Base-by-base conservation (phyloP, 129 eudicot genomes). In the Chrysanthemum makinoi region DNA sequence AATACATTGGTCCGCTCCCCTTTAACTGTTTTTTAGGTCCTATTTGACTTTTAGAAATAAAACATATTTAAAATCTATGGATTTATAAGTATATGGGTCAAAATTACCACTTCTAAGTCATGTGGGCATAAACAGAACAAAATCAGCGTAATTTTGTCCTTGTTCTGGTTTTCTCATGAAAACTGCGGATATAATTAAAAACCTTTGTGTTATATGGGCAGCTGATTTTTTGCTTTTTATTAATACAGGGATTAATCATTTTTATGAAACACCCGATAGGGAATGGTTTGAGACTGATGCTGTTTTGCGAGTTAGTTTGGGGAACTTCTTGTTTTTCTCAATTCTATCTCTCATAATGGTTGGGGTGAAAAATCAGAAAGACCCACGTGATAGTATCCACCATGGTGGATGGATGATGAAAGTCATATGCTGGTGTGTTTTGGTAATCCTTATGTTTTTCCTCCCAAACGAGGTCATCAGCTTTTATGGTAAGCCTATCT, bases 321-420 rank as follows among this genome's bases (percentile, higher is more conserved):
- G 99, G 58, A 95, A 95, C 80, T 95, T 95, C 70, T 69, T 90
- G 62, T 95, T 95, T 61, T 95, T 95, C 84, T 90, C 96, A 4
- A 82, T 85, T 22, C 80, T 95, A 15, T 82, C 99, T 62, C 67
- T 90, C 65, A 33, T 95, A 44, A 95, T 95, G 99, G 82, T 87
- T 75, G 99, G 97, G 52, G 96, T 95, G 75, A 95, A 90, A 70
- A 90, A 80, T 68, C 99, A 95, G 77, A 90, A 80, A 79, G 99
- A 95, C 80, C 99, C 99, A 63, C 99, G 99, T 43, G 99, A 95
- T 80, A 68, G 85, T 51, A 16, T 95, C 82, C 99, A 95, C 69
- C 99, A 95, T 76, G 99, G 97, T 62, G 97, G 97, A 70, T 95
- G 99, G 99, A 90, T 95, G 99, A 86, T 95, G 93, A 95, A 95